Evolutionary conservation across 1,139 yeast species (phyloP).

Genomic region (Hemisphaericaspora xylofermentans): DNA sequence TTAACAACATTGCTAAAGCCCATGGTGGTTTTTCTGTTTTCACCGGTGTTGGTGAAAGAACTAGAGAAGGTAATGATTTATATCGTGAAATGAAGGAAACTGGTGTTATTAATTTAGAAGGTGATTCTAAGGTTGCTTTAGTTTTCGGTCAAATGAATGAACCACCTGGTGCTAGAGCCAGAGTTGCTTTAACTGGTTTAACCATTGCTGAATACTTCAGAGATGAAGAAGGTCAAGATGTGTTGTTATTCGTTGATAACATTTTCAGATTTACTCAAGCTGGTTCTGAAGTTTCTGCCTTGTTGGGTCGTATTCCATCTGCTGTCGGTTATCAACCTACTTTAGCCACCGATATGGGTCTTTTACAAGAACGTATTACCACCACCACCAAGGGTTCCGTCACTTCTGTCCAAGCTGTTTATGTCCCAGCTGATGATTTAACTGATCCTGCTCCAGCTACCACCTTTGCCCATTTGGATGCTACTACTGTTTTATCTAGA

Average conservation of each 20-base stretch:
- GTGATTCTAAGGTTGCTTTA: conserved; percentile 99
- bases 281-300: conserved; percentile 99
- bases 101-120: conserved; percentile 99
- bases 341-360: conserved; percentile 99
- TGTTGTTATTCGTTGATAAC: conserved; percentile 98
- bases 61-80: conserved; percentile 99
- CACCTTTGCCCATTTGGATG: conserved; percentile 99
- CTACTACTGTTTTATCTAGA: conserved; percentile 99
- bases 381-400: conserved; percentile 99
- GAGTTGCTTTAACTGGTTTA: conserved; percentile 99
- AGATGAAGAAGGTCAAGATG: conserved; percentile 99
- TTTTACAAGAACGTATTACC: conserved; percentile 99
- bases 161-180: conserved; percentile 99
- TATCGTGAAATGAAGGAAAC: conserved; percentile 99
- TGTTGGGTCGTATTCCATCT: conserved; percentile 99
- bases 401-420: conserved; percentile 99
- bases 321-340: conserved; percentile 99
- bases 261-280: conserved; percentile 99
- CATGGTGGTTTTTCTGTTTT: conserved; percentile 99
- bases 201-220: conserved; percentile 99
- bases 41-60: conserved; percentile 99
- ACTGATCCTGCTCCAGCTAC: conserved; percentile 99
- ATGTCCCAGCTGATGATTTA: conserved; percentile 99
- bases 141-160: conserved; percentile 99
- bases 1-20: conserved; percentile 99